phyloP scores from a whole-genome alignment of 2,329 filamentous ascomycete species.

The Colletotrichum zoysiae region DNA sequence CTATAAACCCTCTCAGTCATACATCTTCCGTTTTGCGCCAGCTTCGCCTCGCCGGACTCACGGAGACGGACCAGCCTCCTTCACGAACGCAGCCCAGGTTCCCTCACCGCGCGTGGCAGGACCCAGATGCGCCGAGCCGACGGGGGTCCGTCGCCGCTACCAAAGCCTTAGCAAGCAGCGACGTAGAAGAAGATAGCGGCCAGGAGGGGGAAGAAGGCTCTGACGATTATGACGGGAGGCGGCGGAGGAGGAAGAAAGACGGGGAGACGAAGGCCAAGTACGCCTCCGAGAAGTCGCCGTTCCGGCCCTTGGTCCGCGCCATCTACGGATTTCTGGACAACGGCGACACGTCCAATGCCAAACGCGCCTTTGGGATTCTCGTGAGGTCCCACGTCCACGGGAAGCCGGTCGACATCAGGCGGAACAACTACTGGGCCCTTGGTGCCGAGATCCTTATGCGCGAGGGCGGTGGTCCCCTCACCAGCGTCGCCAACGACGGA shows the following conservation, averaged over 20 bases:
- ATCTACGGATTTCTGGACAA: slow-evolving; percentile 79
- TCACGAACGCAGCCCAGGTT: slow-evolving; percentile 57
- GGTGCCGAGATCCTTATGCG: slow-evolving; percentile 87
- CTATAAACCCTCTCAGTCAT: slow-evolving; percentile 69
- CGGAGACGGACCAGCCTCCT: slow-evolving; percentile 60
- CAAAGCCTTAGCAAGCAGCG: slow-evolving; percentile 22
- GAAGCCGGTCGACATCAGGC: slow-evolving; percentile 74
- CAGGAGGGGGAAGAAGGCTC: slow-evolving; percentile 4
- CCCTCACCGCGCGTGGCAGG: slow-evolving; percentile 59
- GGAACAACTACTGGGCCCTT: slow-evolving; percentile 81
- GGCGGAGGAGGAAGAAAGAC: slow-evolving; percentile 40
- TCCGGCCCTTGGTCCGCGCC: slow-evolving; percentile 57
- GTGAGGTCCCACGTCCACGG: slow-evolving; percentile 62
- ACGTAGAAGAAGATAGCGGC: slow-evolving; percentile 5
- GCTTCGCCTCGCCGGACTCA: slow-evolving; percentile 65
- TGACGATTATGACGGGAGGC: slow-evolving; percentile 34
- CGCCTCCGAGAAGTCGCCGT: slow-evolving; percentile 36
- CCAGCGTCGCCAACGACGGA: slow-evolving; percentile 30
- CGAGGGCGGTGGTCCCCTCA: slow-evolving; percentile 52
- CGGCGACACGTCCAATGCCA: slow-evolving; percentile 78
- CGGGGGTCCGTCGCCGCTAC: not conserved
- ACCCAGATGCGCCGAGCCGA: slow-evolving; percentile 11
- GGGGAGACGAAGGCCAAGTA: slow-evolving; percentile 37
- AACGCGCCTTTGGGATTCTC: slow-evolving; percentile 80
- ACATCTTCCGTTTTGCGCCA: slow-evolving; percentile 64